A percentile compares a stretch with the other conserved stretches of the same genome.
These are phyloP conservation scores for Selaginella moellendorffii DNA, from an alignment of 75 land plant genomes.

Conservation along the genomic window DNA sequence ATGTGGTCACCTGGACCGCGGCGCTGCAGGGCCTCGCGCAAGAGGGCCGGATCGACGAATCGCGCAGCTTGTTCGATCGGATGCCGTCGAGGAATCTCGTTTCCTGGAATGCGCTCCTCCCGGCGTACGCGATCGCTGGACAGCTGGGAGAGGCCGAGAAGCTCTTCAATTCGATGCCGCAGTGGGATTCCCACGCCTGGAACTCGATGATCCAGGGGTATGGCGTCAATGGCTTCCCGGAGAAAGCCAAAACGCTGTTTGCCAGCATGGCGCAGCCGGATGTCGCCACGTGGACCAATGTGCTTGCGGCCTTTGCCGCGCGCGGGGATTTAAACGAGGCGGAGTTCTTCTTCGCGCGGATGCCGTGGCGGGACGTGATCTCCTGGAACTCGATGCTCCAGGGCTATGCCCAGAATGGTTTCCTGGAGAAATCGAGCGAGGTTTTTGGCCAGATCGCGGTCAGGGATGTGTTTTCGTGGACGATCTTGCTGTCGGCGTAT, in stretches of 20 bases:
- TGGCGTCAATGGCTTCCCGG: not conserved
- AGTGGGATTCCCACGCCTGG: conserved; percentile 3
- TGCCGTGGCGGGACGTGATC: not conserved
- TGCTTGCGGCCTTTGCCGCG: not conserved
- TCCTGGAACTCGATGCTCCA: not conserved
- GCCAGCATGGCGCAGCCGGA: not conserved
- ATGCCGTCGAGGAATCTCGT: not conserved
- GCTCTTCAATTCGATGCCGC: not conserved
- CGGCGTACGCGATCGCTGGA: not conserved
- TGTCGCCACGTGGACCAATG: not conserved
- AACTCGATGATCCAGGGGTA: not conserved
- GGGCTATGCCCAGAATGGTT: conserved; percentile 3
- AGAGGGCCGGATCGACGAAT: not conserved
- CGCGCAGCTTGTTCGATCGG: not conserved
- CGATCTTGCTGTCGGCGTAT: not conserved
- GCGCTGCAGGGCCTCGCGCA: not conserved
- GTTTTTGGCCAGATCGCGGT: not conserved
- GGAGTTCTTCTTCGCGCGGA: not conserved
- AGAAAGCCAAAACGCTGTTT: not conserved
- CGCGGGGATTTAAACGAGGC: not conserved
- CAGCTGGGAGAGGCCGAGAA: conserved; percentile 1
- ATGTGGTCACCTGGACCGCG: not conserved
- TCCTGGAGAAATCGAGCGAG: not conserved
- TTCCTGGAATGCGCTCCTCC: not conserved
- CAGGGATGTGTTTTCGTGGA: conserved; percentile 3